Evolutionary conservation across 2,329 filamentous ascomycete genomes (phyloP), one percentile per base, ranked within the genome.

Genomic region (Thermothelomyces thermophilus): DNA sequence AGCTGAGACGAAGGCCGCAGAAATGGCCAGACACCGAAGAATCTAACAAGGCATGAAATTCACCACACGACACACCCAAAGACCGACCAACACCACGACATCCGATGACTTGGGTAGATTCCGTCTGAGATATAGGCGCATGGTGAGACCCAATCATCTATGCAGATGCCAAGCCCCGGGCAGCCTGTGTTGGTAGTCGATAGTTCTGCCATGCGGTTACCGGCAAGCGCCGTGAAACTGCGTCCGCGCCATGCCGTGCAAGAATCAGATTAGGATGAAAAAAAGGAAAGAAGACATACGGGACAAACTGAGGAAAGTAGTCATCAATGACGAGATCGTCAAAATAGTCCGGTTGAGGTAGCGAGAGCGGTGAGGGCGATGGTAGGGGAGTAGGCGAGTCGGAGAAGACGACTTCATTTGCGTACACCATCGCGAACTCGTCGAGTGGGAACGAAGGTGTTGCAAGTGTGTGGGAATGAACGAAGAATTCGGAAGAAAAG

Each of bases 331-430:
- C 13, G n/a, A 36, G 17, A 9, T 36, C 24, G 24, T 37, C 31
- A 3, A 22, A 24, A 3, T 24, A 19, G 11, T 17, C 35, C 16
- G 20, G 35, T 10, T 50, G 24, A 4, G 35, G 17, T 14, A 8
- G 3, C 26, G n/a, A 17, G 19, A 8, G 41, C 11, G 30, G 26
- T 26, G 45, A 33, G 8, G 47, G 19, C 9, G 36, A 35, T 8
- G 30, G 8, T 17, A 36, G 35, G 14, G 48, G 37, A 2, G 48
- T 46, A 3, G 48, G 48, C 17, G 48, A 46, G 24, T 50, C 42
- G 2, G 42, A 31, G 22, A 46, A 46, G 17, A 50, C 22, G 5
- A 46, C 39, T 7, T 13, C 47, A 45, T 46, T 16, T 40, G 10
- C 30, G 31, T 24, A 20, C n/a, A 24, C 48, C 48, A 50, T 50